Conservation (phyloP, 192 early-diverging fungal genomes). For the Coemansia sp. region DNA sequence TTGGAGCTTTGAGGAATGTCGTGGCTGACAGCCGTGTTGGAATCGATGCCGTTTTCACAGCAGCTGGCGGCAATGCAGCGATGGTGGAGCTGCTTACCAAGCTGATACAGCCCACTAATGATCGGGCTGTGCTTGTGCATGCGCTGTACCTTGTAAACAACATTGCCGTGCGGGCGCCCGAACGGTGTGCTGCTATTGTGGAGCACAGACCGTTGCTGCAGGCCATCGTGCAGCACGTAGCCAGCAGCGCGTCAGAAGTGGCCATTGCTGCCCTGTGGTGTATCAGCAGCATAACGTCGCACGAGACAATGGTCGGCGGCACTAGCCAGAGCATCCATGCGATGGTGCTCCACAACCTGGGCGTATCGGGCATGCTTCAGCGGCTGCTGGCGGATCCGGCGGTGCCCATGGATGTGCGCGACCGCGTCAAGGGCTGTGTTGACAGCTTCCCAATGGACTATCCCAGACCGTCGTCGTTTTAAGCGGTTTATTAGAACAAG, state of each 20-base stretch:
- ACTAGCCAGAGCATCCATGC: conserved; percentile 3
- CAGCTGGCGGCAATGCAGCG: conserved; percentile 13
- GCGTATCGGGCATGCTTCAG: conserved; percentile 16
- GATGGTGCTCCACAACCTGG: conserved; percentile 10
- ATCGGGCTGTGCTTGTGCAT: conserved; percentile 13
- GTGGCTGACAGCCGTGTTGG: conserved; percentile 27
- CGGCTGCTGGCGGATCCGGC: conserved; percentile 14
- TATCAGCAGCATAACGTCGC: conserved; percentile 37
- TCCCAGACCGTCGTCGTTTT: not conserved
- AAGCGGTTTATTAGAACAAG: not conserved
- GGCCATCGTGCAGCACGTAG: conserved; percentile 10
- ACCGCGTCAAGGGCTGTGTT: conserved; percentile 44
- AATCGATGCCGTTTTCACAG: conserved; percentile 16
- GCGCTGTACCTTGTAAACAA: conserved; percentile 45
- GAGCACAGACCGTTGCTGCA: conserved; percentile 16
- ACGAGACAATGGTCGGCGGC: conserved; percentile 4
- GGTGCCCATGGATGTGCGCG: conserved; percentile 29
- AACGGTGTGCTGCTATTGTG: conserved; percentile 18
- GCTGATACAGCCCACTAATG: conserved; percentile 5
- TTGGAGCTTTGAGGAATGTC: conserved; percentile 34
- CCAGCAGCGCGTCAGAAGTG: conserved; percentile 18
- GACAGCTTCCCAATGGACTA: conserved; percentile 16
- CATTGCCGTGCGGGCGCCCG: conserved; percentile 22
- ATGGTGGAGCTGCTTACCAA: conserved; percentile 20
- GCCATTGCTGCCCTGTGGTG: conserved; percentile 48